Evolutionary conservation across 352 stramenopile species (phyloP), one percentile per base, ranked within the genome.

Genomic region (Phytophthora pistaciae): DNA sequence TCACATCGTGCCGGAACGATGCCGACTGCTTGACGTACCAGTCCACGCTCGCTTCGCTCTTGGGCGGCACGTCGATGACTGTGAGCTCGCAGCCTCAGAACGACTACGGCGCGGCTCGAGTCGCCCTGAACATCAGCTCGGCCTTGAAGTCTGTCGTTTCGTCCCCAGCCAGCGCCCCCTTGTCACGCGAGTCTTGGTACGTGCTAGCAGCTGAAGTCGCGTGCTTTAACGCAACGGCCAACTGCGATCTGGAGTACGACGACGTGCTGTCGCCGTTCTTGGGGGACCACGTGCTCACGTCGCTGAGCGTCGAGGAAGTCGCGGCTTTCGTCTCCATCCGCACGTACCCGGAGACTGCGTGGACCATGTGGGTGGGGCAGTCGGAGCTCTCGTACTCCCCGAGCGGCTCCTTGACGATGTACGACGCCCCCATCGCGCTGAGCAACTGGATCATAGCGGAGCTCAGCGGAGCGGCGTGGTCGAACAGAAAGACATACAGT

Each of bases 221-320:
- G 38, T 68, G 61, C 18, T 61, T 68, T 68, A 20, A 13, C 20
- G 9, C 46, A 1, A 16, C 23, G 6, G 14, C 1, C 5, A 6
- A 8, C 5, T 68, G 61, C 9, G 61, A 68, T 52, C 49, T 68
- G 61, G 61, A 68, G 38, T 68, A 68, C 16, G 20, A 27, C 18
- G 38, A 68, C 7, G 61, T 62, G 10, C 1, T 20, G 16, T 55
- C 60, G 3, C 60, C 60, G 20, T 40, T 61, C n/a, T 38, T 33
- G 10, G 38, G 20, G 16, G 14, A 14, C 9, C 50, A 68, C n/a
- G 11, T 49, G 7, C 10, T 18, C 1, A 61, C 61, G 10, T 18
- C 6, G 8, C 27, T 68, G 38, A 46, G 10, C 3, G 23, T 68
- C 18, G 6, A 25, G n/a, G 38, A 56, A 13, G 38, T 23, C 5